Evolutionary conservation across 352 stramenopile species (phyloP).

Genomic region (Phytophthora rubi): DNA sequence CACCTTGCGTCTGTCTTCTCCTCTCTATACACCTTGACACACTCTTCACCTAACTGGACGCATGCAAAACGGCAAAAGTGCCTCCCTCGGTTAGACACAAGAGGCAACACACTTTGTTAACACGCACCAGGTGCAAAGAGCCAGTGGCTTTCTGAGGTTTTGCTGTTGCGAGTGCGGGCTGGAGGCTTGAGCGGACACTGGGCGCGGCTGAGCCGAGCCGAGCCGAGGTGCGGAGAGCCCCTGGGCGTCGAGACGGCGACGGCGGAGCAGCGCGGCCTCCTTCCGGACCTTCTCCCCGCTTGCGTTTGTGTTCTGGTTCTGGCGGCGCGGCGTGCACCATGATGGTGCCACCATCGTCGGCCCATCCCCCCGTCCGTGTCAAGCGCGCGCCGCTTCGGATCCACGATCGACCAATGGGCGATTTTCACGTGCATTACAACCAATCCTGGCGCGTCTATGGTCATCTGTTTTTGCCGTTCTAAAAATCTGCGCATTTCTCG

Average conservation of each 20-base stretch:
- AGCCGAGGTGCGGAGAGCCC: background rate
- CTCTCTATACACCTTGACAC: background rate
- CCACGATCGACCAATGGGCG: constrained; percentile 1
- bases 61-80: background rate
- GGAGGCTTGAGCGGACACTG: background rate
- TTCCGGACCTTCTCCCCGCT: background rate
- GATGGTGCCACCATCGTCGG: background rate
- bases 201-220: background rate
- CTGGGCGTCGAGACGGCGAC: background rate
- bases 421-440: background rate
- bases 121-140: background rate
- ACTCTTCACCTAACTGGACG: background rate
- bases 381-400: constrained; percentile 11
- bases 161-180: background rate
- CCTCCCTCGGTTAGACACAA: background rate
- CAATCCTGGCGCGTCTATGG: background rate
- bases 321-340: constrained; percentile 7
- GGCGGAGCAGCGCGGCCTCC: constrained; percentile 8
- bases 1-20: background rate
- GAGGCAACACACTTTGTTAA: background rate
- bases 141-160: background rate
- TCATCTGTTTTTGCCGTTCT: constrained; percentile 7
- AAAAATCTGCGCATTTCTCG: background rate
- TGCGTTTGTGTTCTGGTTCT: constrained; percentile 13
- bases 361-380: constrained; percentile 18